Evolutionary conservation across 192 early-diverging fungal genomes (phyloP), one percentile per base, ranked within the genome.

Genomic region (Coemansia sp.): DNA sequence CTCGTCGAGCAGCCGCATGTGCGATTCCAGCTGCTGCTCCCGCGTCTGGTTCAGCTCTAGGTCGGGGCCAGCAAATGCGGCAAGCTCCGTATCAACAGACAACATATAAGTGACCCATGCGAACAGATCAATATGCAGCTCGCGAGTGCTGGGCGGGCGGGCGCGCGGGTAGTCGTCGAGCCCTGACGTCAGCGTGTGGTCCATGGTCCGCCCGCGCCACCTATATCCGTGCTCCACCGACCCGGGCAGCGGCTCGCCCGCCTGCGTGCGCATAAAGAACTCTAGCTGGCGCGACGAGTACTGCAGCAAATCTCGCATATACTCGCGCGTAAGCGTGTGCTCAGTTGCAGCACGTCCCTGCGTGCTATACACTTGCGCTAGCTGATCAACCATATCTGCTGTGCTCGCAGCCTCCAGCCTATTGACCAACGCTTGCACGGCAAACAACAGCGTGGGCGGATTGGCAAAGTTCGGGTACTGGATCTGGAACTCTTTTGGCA

Each of bases 111-210:
- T 61, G 7, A 72, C 67, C 70, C 70, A 72, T 0, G 76, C 38
- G 32, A 62, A 68, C 60, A 78, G 59, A 47, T 78, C 76, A 10
- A 78, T 66, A 48, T 76, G 75, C 15, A 71, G 74, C 62, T 77
- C 75, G 50, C 54, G 37, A 4, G 82, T 60, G 72, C 87, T 84
- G 4, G 94, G 92, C 21, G 85, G 85, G 5, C 70, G 65, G 0
- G 91, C 87, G 35, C 96, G 85, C 22, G 96, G 96, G 64, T 96
- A 98, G 71, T 98, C 96, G 78, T 98, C 96, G 35, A 98, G 71
- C 6, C 95, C 95, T 24, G 90, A 93, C 0, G 95, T 93, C 56
- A 98, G 76, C 0, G 91, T 92, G 75, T 98, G 95, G 35, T 85
- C 83, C 21, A 76, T 81, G 3, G 91, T 91, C 38, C 93, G 85